phyloP scores from a whole-genome alignment of 1,284 basidiomycete species.

The Pseudozyma sp. region DNA sequence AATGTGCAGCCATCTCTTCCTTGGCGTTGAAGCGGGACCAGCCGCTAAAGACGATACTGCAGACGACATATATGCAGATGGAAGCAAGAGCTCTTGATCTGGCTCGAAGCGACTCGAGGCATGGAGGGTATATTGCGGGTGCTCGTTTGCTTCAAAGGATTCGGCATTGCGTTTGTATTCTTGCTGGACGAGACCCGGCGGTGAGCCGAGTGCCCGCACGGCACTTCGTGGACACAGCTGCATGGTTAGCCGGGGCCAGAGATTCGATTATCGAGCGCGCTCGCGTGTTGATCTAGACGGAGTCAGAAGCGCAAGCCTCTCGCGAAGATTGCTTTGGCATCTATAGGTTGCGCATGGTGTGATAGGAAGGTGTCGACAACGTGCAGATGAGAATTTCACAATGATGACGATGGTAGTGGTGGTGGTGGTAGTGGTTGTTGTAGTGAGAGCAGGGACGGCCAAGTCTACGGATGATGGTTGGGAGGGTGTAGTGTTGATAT shows the following conservation, averaged over 20 bases:
- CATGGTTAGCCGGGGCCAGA: slow-evolving; percentile 5
- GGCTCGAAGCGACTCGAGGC: slow-evolving; percentile 3
- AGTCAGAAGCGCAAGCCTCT: too few species aligned
- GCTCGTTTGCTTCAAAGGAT: slow-evolving; percentile 13
- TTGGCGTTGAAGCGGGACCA: neutral
- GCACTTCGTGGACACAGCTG: slow-evolving; percentile 25
- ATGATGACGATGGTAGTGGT: too few species aligned
- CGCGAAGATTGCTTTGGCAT: neutral
- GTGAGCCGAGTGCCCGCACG: slow-evolving; percentile 20
- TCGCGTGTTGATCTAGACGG: neutral
- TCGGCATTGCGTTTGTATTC: slow-evolving; percentile 22
- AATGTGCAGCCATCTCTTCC: slow-evolving; percentile 20
- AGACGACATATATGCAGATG: neutral
- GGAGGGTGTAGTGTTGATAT: too few species aligned
- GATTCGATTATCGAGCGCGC: neutral
- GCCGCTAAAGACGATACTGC: neutral
- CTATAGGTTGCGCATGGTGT: too few species aligned
- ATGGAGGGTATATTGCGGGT: slow-evolving; percentile 16
- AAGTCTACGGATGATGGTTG: too few species aligned
- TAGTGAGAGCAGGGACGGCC: too few species aligned
- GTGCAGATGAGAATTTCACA: too few species aligned
- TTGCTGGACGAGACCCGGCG: slow-evolving; percentile 11
- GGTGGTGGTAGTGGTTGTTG: too few species aligned
- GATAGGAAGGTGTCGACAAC: too few species aligned
- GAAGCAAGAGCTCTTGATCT: slow-evolving; percentile 22